These are phyloP conservation scores for Ambrosia artemisiifolia DNA, from an alignment of 129 eudicot genomes.

Conservation along the genomic window DNA sequence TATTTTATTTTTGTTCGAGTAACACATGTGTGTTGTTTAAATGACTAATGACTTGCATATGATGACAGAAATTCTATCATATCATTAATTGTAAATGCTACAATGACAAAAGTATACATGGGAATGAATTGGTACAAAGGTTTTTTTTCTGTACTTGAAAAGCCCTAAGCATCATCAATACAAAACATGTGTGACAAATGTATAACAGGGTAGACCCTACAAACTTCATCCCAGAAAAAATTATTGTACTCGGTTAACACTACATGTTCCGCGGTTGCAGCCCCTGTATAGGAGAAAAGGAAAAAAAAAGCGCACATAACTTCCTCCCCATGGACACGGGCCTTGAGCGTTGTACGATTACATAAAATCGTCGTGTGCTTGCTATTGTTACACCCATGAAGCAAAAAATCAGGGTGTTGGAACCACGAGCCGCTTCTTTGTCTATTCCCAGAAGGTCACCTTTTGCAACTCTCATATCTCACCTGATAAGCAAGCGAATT, in stretches of 20 bases:
- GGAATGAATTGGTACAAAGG: conserved; percentile 19
- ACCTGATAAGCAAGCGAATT: neutral
- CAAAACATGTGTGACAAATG: conserved; percentile 21
- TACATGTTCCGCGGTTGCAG: conserved; percentile 12
- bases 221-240: conserved; percentile 14
- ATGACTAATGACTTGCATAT: too few relatives aligned
- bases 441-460: conserved; percentile 1
- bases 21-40: too few relatives aligned
- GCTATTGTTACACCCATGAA: conserved; percentile 1
- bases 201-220: conserved; percentile 31
- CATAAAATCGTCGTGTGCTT: conserved; percentile 14
- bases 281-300: conserved; percentile 13
- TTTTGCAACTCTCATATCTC: neutral
- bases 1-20: too few relatives aligned
- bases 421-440: conserved; percentile 4
- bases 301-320: neutral
- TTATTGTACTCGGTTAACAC: conserved; percentile 34
- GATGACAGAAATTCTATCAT: too few relatives aligned
- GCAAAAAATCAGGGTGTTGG: neutral
- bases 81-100: conserved; percentile 29
- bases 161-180: conserved; percentile 28
- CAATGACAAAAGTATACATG: conserved; percentile 18
- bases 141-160: neutral
- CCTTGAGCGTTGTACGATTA: conserved; percentile 14
- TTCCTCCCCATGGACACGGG: conserved; percentile 14